phyloP scores from a whole-genome alignment of 2,329 filamentous ascomycete species.

The Chaetomiaceae sp. region DNA sequence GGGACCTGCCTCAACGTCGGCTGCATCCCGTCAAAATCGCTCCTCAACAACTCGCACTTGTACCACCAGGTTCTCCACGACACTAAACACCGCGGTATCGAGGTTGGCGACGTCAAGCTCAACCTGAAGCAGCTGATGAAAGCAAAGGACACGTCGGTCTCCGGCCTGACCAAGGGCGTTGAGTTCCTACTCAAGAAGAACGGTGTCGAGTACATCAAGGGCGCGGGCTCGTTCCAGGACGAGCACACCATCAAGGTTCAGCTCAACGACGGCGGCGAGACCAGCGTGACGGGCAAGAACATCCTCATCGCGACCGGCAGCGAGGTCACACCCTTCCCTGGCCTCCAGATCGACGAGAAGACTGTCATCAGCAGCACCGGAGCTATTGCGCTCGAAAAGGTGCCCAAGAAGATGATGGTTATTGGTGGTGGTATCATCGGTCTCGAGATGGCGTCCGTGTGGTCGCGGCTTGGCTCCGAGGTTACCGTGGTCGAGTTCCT shows the following conservation, averaged over 20 bases:
- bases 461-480: conserved; percentile 88
- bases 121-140: conserved; percentile 97
- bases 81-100: conserved; percentile 94
- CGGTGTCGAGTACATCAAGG: conserved; percentile 96
- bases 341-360: conserved; percentile 94
- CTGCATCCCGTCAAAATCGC: conserved; percentile 98
- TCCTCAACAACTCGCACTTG: conserved; percentile 98
- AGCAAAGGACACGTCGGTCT: conserved; percentile 90
- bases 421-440: conserved; percentile 99
- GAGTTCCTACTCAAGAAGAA: conserved; percentile 99
- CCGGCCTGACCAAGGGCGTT: conserved; percentile 88
- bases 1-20: conserved; percentile 98
- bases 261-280: conserved; percentile 87
- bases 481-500: conserved; percentile 98
- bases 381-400: conserved; percentile 80
- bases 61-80: conserved; percentile 98
- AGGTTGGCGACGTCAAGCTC: conserved; percentile 94
- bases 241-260: conserved; percentile 90
- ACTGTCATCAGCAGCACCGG: conserved; percentile 95
- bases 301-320: conserved; percentile 96
- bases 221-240: conserved; percentile 78
- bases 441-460: conserved; percentile 96
- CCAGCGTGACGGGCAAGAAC: conserved; percentile 85
- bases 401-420: conserved; percentile 94
- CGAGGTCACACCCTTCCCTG: conserved; percentile 94